Base-by-base conservation (phyloP, 768 basidiomycete genomes). In the Tylopilus balloui region DNA sequence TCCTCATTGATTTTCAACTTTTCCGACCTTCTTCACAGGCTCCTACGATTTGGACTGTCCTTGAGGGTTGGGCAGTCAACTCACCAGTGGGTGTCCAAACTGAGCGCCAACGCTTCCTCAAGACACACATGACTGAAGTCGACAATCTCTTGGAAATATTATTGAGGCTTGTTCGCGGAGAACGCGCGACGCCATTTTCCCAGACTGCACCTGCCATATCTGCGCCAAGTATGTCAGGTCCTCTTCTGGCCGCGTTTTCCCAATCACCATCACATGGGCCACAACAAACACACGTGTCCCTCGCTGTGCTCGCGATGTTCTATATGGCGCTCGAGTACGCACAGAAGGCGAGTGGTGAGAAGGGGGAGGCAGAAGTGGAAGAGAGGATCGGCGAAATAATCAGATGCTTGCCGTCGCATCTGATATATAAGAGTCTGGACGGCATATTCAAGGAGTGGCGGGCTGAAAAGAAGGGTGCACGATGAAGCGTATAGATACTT, bases 401-500 rank as follows among this genome's bases (percentile, higher is more conserved):
- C 52, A 77, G 91, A 61, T 86, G 83, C 62, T 64, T 99, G 54
- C 95, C 96, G 27, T 83, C 84, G 25, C 86, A 91, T 64, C 72
- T 95, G 56, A 78, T 94, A 52, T 88, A 90, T 71, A 90, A 90
- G 71, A 90, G 88, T 61, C 67, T 97, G 65, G 96, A 99, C 69
- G 88, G 89, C 25, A 88, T 97, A 60, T 97, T 93, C 72, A 90
- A 89, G 64, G 92, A 95, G 64, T 91, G 88, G 88, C 75, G 83
- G 61, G 82, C 83, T 46, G 86, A 88, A 58, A 90, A 88, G 73
- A 90, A 88, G 68, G 82, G 84, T 38, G 70, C 84, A 35, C 78
- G 71, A 66, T 69, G 48, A 63, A 27, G 23, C 38, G 28, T 42
- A 23, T 59, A 48, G 50, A 53, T 19, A 44, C 51, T 38, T 21